Conservation (phyloP, 2,329 filamentous ascomycete species). For the Teratosphaeria gauchensis region DNA sequence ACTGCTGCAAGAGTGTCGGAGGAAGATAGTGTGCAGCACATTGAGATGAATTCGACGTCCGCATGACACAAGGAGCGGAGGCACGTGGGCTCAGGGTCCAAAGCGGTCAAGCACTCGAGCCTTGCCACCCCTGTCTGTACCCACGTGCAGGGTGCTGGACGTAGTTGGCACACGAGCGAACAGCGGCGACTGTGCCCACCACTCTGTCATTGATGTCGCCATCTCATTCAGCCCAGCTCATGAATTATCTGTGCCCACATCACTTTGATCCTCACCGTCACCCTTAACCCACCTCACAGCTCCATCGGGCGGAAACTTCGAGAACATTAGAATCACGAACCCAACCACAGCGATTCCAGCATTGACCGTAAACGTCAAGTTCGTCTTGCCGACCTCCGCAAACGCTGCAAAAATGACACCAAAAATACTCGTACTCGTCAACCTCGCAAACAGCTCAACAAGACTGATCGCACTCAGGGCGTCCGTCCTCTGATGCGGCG, state of each 20-base stretch:
- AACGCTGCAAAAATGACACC: slow-evolving; percentile 57
- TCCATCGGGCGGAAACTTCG: slow-evolving; percentile 37
- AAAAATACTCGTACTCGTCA: slow-evolving; percentile 55
- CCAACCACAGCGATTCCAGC: slow-evolving; percentile 49
- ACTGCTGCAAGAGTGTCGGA: not conserved
- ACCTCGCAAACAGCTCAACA: slow-evolving; percentile 57
- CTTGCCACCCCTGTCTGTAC: not conserved
- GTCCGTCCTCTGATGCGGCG: slow-evolving; percentile 51
- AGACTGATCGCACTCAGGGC: slow-evolving; percentile 60
- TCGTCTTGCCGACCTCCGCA: slow-evolving; percentile 48
- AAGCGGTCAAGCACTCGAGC: not conserved
- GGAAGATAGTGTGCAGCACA: not conserved
- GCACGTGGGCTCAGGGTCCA: not conserved
- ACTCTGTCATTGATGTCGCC: not conserved
- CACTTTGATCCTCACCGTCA: not conserved
- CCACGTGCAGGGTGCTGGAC: too few relatives aligned
- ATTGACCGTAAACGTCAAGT: slow-evolving; percentile 59
- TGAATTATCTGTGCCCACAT: not conserved
- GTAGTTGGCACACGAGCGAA: too few relatives aligned
- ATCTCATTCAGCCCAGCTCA: not conserved
- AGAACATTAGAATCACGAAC: slow-evolving; percentile 36
- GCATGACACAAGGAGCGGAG: not conserved
- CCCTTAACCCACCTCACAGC: slow-evolving; percentile 11
- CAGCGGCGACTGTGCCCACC: too few relatives aligned
- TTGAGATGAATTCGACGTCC: not conserved